These are phyloP conservation scores for Purpureocillium takamizusanense DNA, from an alignment of 2,329 filamentous ascomycete genomes.

Conservation along the genomic window DNA sequence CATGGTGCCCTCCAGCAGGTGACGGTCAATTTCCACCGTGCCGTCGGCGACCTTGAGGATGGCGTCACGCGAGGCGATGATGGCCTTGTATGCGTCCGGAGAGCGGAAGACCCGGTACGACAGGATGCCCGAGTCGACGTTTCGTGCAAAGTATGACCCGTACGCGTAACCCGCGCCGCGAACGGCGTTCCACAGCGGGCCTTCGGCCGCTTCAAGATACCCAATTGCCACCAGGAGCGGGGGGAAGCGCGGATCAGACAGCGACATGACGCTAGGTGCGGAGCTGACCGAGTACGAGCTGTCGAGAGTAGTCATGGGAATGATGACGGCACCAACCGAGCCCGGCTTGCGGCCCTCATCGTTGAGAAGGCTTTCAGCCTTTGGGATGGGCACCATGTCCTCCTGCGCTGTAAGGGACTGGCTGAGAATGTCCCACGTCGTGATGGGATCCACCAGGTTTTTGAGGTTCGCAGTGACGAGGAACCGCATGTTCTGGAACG, in stretches of 20 bases:
- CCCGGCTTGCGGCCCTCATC: slow-evolving; percentile 68
- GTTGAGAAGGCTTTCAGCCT: slow-evolving; percentile 63
- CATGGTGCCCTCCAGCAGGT: slow-evolving; percentile 83
- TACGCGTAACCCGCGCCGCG: slow-evolving; percentile 92
- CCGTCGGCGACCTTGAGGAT: slow-evolving; percentile 69
- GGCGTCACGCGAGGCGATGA: slow-evolving; percentile 64
- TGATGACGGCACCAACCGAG: slow-evolving; percentile 61
- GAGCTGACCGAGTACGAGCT: slow-evolving; percentile 80
- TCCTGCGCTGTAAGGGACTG: slow-evolving; percentile 25
- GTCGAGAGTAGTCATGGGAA: slow-evolving; percentile 88
- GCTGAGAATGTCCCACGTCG: slow-evolving; percentile 59
- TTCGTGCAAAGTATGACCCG: slow-evolving; percentile 69
- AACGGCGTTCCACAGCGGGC: slow-evolving; percentile 87
- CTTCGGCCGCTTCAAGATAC: slow-evolving; percentile 89
- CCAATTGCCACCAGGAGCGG: slow-evolving; percentile 80
- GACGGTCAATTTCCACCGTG: slow-evolving; percentile 61
- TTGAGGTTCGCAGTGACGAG: slow-evolving; percentile 74
- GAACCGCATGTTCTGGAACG: slow-evolving; percentile 75
- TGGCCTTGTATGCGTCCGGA: slow-evolving; percentile 81
- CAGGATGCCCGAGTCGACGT: slow-evolving; percentile 69
- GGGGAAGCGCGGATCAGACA: slow-evolving; percentile 68
- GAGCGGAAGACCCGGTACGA: slow-evolving; percentile 85
- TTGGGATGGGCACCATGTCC: slow-evolving; percentile 60
- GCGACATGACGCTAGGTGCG: slow-evolving; percentile 64
- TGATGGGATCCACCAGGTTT: slow-evolving; percentile 66